Percentiles rank a stretch among this genome's conserved stretches.
These are phyloP conservation scores for Chlorokybus atmophyticus DNA, from an alignment of 139 green algal genomes.

Conservation along the genomic window DNA sequence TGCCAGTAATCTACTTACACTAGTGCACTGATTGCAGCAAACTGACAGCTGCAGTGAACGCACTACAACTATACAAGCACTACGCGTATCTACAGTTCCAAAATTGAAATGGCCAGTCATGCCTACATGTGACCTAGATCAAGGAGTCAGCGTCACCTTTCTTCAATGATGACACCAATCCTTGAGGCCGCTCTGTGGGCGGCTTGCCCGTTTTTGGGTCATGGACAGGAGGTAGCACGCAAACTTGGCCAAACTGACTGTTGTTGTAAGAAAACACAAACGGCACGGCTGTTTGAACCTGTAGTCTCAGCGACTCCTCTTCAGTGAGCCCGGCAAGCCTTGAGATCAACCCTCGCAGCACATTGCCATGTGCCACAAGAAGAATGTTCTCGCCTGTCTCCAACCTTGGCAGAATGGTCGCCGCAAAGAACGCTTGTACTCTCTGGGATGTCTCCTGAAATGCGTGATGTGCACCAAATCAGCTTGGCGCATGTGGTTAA, in stretches of 20 bases:
- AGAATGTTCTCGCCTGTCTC: slow-evolving; percentile 29
- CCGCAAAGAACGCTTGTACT: slow-evolving; percentile 13
- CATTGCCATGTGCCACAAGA: slow-evolving; percentile 35
- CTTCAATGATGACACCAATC: not conserved
- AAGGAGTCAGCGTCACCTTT: not conserved
- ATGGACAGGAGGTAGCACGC: not conserved
- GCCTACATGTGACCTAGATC: not conserved
- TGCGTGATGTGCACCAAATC: too few relatives aligned
- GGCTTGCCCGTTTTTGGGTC: not conserved
- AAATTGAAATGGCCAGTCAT: too few relatives aligned
- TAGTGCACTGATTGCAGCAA: too few relatives aligned
- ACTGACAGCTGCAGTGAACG: too few relatives aligned
- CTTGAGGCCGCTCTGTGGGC: not conserved
- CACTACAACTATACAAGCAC: too few relatives aligned
- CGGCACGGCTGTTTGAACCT: not conserved
- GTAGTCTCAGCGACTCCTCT: slow-evolving; percentile 10
- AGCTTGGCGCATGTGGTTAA: too few relatives aligned
- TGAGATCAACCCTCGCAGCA: slow-evolving; percentile 20
- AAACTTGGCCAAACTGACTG: not conserved
- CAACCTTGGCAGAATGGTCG: slow-evolving; percentile 20
- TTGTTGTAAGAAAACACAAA: not conserved
- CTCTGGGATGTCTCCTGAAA: slow-evolving; percentile 27
- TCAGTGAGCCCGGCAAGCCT: slow-evolving; percentile 5
- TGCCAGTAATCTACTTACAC: too few relatives aligned
- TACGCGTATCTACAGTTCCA: too few relatives aligned